phyloP scores from a whole-genome alignment of 2,329 filamentous ascomycete genomes.

The Aureobasidium sp. region DNA sequence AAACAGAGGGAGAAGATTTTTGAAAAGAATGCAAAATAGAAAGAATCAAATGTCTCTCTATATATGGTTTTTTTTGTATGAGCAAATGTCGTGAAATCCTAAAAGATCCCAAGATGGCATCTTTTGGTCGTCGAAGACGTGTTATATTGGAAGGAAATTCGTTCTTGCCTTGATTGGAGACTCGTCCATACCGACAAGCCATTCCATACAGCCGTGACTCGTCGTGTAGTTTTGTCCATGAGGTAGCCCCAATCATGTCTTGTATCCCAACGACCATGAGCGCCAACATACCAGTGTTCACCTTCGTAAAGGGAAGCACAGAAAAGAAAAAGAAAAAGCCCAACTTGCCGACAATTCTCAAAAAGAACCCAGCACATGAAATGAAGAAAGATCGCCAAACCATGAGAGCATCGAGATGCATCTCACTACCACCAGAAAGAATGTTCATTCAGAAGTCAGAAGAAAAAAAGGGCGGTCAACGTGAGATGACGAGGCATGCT shows the following conservation, averaged over 20 bases:
- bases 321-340: neutral
- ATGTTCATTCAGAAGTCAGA: constrained; percentile 13
- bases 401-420: constrained; percentile 2
- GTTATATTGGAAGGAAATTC: constrained; percentile 9
- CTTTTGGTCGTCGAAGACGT: constrained; percentile 12
- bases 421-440: constrained; percentile 10
- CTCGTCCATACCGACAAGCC: neutral
- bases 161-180: neutral
- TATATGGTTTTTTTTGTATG: neutral
- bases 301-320: neutral
- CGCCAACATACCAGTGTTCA: neutral
- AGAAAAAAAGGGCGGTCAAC: neutral
- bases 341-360: neutral
- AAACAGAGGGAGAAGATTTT: neutral
- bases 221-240: neutral
- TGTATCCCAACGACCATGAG: constrained; percentile 13
- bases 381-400: constrained; percentile 4
- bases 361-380: constrained; percentile 4
- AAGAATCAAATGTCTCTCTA: constrained; percentile 1
- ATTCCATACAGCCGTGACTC: neutral
- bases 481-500: neutral
- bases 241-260: neutral
- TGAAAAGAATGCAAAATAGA: neutral
- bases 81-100: constrained; percentile 12
- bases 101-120: constrained; percentile 12